Percentiles rank a stretch among this genome's conserved stretches.
Evolutionary conservation across 2,329 filamentous ascomycete genomes (phyloP).

Genomic region (Ophiocordyceps camponoti-rufipedis): DNA sequence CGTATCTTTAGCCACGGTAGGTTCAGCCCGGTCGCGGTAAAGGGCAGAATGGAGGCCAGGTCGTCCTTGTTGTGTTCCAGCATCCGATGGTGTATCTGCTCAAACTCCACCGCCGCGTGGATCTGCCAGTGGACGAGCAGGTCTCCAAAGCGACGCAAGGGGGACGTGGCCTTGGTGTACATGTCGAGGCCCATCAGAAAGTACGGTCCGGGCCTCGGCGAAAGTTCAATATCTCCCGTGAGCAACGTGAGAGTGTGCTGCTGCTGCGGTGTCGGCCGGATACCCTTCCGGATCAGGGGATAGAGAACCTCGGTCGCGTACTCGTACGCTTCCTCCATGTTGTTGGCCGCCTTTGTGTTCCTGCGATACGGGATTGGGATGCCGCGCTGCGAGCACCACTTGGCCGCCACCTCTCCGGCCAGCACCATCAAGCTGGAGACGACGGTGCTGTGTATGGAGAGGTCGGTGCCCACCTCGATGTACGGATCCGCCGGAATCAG

Average conservation of each 20-base stretch:
- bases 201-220: conserved; percentile 33
- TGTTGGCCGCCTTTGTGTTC: conserved; percentile 23
- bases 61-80: conserved; percentile 11
- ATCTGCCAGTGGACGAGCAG: conserved; percentile 50
- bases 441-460: conserved; percentile 13
- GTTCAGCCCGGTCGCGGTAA: conserved; percentile 20
- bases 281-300: conserved; percentile 11
- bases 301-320: conserved; percentile 17
- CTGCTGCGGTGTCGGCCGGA: conserved; percentile 15
- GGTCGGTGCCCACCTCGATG: conserved; percentile 20
- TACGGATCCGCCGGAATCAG: conserved; percentile 27
- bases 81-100: conserved; percentile 14
- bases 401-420: conserved; percentile 41
- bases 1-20: conserved; percentile 33
- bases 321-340: conserved; percentile 15
- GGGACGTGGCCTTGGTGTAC: conserved; percentile 47
- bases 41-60: conserved; percentile 24
- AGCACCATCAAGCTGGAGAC: conserved; percentile 35
- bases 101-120: conserved; percentile 33
- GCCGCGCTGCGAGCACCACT: conserved; percentile 37
- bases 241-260: conserved; percentile 10
- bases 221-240: conserved; percentile 32
- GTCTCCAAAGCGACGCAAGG: conserved; percentile 46
- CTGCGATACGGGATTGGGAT: conserved; percentile 42
- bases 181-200: conserved; percentile 38